Evolutionary conservation across 495 filamentous ascomycete species (phyloP), one percentile per base, ranked within the genome.

Genomic region (Cudoniella acicularis): DNA sequence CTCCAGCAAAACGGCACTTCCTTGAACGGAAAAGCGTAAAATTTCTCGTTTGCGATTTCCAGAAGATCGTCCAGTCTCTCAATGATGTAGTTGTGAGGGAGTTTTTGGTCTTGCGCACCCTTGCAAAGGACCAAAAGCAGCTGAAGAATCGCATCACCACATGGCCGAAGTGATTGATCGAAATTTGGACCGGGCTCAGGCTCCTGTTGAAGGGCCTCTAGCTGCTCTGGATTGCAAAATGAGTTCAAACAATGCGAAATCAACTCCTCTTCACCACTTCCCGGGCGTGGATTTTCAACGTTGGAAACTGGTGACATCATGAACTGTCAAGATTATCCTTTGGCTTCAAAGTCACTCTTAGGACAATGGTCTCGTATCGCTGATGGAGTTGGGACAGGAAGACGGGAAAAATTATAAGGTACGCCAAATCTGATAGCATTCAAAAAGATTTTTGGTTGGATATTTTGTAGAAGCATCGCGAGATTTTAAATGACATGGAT

Each of bases 1-100:
- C 84, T 79, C 91, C 91, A 96, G 67, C 84, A 87, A 1, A 62
- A 50, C 0, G 90, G 84, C 3, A 96, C 88, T 59, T 90, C 79
- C 63, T 81, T 84, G 73, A 87, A 96, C 3, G 87, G 80, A 59
- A 82, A 94, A 2, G 87, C 82, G 64, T 89, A 88, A 66, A 96
- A 79, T 59, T 89, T 88, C 22, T 72, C 64, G 36, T 78, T 79
- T 1, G 82, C 71, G 41, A 75, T 59, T 0, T 66, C 57, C 2
- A 74, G 58, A 10, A 83, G 48, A 56, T 80, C 77, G 48, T 78
- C 72, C 22, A 80, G 61, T 48, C 79, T 69, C 51, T 65, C 52
- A n/a, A 63, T 64, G 3, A 70, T 50, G 13, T 67, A 54, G 21
- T 64, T 18, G 16, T 23, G n/a, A 24, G 54, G n/a, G 9, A 17